Evolutionary conservation across 2,329 filamentous ascomycete genomes (phyloP).

Genomic region (Fusarium compactum): DNA sequence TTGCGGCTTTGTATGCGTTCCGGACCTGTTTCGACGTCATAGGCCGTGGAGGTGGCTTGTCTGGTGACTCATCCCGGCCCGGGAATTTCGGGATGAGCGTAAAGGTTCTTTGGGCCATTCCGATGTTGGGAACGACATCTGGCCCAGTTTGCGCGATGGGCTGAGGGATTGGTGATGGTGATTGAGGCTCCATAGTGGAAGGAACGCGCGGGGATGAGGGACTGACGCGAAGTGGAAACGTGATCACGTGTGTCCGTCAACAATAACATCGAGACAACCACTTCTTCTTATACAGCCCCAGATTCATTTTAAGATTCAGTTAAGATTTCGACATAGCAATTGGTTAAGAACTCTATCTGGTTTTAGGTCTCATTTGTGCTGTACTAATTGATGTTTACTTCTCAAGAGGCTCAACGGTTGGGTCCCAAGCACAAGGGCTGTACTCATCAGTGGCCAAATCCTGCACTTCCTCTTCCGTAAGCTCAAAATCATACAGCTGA

Average conservation of each 20-base stretch:
- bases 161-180: not conserved
- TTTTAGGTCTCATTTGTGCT: not conserved
- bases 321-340: not conserved
- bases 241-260: conserved; percentile 43
- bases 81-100: conserved; percentile 55
- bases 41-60: conserved; percentile 43
- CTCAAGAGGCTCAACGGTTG: conserved; percentile 61
- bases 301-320: not conserved
- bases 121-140: conserved; percentile 36
- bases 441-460: conserved; percentile 65
- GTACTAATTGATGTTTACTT: conserved; percentile 40
- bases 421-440: conserved; percentile 68
- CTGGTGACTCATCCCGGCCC: conserved; percentile 39
- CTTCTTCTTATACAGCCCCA: not conserved
- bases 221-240: conserved; percentile 45
- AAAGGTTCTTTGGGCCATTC: conserved; percentile 60
- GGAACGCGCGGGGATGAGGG: conserved; percentile 26
- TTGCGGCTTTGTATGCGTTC: conserved; percentile 54
- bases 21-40: conserved; percentile 60
- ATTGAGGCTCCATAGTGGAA: conserved; percentile 1
- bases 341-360: no score
- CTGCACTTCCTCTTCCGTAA: conserved; percentile 65
- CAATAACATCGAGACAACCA: not conserved
- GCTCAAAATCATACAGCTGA: conserved; percentile 66
- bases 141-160: conserved; percentile 6